phyloP scores from a whole-genome alignment of 2,329 filamentous ascomycete genomes.

The Verticillium nonalfalfae region DNA sequence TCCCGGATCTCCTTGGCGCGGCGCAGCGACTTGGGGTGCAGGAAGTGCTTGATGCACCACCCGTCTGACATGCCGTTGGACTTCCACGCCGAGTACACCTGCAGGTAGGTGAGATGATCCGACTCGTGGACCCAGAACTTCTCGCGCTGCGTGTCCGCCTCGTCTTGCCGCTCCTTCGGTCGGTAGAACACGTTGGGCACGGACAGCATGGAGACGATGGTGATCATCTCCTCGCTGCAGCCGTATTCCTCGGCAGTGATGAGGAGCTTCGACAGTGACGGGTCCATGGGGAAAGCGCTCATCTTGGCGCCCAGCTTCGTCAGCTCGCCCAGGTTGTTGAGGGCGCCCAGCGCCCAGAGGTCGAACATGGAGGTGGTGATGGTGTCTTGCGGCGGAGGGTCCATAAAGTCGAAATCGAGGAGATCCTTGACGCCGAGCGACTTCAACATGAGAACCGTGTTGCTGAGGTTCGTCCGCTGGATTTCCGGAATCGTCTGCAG shows the following conservation, averaged over 20 bases:
- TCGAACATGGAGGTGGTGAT: constrained; percentile 97
- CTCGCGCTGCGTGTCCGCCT: constrained; percentile 89
- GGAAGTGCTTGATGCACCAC: constrained; percentile 90
- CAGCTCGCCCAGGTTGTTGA: constrained; percentile 90
- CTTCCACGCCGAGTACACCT: constrained; percentile 95
- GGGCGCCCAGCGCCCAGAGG: constrained; percentile 87
- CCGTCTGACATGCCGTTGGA: constrained; percentile 81
- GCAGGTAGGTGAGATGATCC: constrained; percentile 89
- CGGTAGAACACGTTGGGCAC: constrained; percentile 96
- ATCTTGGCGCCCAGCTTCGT: constrained; percentile 84
- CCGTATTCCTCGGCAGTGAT: constrained; percentile 86
- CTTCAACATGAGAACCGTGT: constrained; percentile 90
- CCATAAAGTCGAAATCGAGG: constrained; percentile 98
- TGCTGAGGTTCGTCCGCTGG: constrained; percentile 90
- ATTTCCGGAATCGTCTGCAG: constrained; percentile 97
- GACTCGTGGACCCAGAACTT: constrained; percentile 99
- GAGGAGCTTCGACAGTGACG: constrained; percentile 86
- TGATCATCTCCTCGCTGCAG: constrained; percentile 96
- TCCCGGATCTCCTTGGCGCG: constrained; percentile 91
- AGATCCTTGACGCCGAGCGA: constrained; percentile 91
- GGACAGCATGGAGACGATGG: constrained; percentile 95
- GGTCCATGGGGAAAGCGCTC: constrained; percentile 98
- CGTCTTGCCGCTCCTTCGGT: constrained; percentile 92
- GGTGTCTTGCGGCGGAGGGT: constrained; percentile 94
- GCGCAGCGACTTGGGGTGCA: constrained; percentile 90